Base-by-base conservation (phyloP, 306 rosid genomes). In the Begonia loranthoides region DNA sequence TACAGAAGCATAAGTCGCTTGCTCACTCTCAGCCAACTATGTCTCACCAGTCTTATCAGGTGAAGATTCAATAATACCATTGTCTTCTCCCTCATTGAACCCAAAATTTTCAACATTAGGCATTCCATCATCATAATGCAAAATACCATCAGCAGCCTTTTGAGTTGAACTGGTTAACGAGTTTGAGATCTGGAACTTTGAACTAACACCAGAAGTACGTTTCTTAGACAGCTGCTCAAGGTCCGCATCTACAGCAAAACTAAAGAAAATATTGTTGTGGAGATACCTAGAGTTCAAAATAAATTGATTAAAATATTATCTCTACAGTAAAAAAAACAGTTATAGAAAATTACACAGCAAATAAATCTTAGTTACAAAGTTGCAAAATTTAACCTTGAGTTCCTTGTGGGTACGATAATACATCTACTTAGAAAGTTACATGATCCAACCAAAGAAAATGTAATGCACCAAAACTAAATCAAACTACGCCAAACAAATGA, bases 161-260 rank as follows among this genome's bases (percentile, higher is more conserved):
- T 78, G 92, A 57, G 75, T 51, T 49, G 76, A 62, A 74, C 51
- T 57, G 51, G 36, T 74, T 52, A 54, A n/a, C 54, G 76, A 61
- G 62, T 58, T 54, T 5, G 72, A 15, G 66, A 55, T 60, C 45
- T 54, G 63, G 22, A 69, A 16, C 55, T 79, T 76, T 22, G 64
- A 70, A 66, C 57, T 74, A 60, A 73, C 67, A 65, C 83, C 76
- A 50, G 68, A 67, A 14, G 12, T 58, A 41, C 16, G 58, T 67
- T 74, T 86, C 84, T 79, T 92, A 36, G 79, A 65, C 65, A 87
- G 78, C 72, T 83, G 79, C 71, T 92, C 96, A 74, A 83, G 87
- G 69, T 92, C 99, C 54, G 87, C 94, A 76, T 92, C 99, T 75
- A 92, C 76, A 57, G 99, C 96, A 64, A 92, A 92, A 71, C 99